Conservation (phyloP, 768 basidiomycete species). For the Mycena rosella region DNA sequence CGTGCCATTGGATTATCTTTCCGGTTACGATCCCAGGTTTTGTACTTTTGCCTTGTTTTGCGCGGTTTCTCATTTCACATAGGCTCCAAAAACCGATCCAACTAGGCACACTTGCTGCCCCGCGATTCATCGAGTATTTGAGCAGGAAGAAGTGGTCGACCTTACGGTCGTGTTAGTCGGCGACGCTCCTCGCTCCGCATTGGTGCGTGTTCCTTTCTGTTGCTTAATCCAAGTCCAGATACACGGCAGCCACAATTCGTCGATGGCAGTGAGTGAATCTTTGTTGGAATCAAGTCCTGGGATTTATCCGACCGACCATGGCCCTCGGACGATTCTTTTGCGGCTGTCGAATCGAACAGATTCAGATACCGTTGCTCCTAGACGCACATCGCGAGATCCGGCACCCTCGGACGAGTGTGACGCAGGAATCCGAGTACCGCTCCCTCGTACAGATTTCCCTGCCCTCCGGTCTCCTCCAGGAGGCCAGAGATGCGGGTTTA, state of each 20-base stretch:
- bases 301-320: constrained; percentile 25
- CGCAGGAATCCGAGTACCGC: constrained; percentile 23
- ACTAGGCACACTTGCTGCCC: constrained; percentile 6
- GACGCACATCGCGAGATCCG: constrained; percentile 62
- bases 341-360: constrained; percentile 49
- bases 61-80: background rate
- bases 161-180: constrained; percentile 51
- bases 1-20: constrained; percentile 18
- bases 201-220: constrained; percentile 35
- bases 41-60: background rate
- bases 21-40: constrained; percentile 27
- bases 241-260: constrained; percentile 58
- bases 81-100: constrained; percentile 24
- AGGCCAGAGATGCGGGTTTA: constrained; percentile 24
- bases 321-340: constrained; percentile 58
- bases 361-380: constrained; percentile 59
- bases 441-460: constrained; percentile 15
- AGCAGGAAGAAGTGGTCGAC: constrained; percentile 48
- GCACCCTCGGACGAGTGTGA: constrained; percentile 46
- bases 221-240: constrained; percentile 37
- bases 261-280: constrained; percentile 50
- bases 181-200: constrained; percentile 58
- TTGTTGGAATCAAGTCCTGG: constrained; percentile 34
- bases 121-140: constrained; percentile 26
- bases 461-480: constrained; percentile 10